phyloP scores from a whole-genome alignment of 2,329 filamentous ascomycete genomes.

The Stylonectria norvegica region DNA sequence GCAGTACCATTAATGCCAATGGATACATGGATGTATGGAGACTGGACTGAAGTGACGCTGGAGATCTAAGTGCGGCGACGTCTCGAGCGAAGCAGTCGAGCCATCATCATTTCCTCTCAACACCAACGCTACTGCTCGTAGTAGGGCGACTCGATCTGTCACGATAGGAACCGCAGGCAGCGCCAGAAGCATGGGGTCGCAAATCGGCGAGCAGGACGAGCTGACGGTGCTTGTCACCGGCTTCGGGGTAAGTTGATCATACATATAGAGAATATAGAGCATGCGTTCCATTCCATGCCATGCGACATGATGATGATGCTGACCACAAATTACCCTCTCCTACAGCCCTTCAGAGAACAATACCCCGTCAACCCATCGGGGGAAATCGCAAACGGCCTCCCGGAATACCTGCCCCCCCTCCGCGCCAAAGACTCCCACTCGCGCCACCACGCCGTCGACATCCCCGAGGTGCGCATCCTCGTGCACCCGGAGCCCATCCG shows the following conservation, averaged over 20 bases:
- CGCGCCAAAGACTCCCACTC: constrained; percentile 39
- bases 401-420: constrained; percentile 56
- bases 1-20: no score
- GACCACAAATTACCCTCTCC: no score
- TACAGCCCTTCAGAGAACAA: constrained; percentile 70
- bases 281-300: neutral
- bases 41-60: no score
- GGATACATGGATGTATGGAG: no score
- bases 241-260: constrained; percentile 51
- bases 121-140: no score
- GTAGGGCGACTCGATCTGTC: neutral
- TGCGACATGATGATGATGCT: neutral
- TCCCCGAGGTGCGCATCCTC: constrained; percentile 56
- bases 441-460: constrained; percentile 22
- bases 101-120: no score
- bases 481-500: constrained; percentile 64
- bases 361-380: constrained; percentile 76
- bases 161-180: no score
- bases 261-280: neutral
- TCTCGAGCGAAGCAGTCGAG: no score
- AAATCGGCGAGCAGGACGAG: constrained; percentile 42
- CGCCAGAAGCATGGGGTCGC: constrained; percentile 33
- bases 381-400: constrained; percentile 70
- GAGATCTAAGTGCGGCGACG: no score
- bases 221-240: constrained; percentile 59